Evolutionary conservation across 805 yeast species (phyloP), one percentile per base, ranked within the genome.

Genomic region (Metschnikowia drakensbergensis): DNA sequence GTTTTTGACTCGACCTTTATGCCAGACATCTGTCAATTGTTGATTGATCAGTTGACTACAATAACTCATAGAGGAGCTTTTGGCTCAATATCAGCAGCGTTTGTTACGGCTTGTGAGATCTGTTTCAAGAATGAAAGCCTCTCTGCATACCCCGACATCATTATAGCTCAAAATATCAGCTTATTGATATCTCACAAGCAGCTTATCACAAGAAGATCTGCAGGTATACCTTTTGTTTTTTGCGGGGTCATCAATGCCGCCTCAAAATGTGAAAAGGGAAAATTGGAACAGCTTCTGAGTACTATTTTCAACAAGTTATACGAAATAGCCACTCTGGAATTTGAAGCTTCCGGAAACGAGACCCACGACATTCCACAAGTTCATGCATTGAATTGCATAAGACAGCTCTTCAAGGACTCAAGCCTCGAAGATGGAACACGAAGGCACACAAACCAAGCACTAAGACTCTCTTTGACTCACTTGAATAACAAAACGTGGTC

Each of bases 21-120:
- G n/a, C 43, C 69, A 10, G 42, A 53, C 3, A 56, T 74, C 29
- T 88, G 94, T 8, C 74, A 77, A 1, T 58, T 84, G 5, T 63
- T 88, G 3, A 72, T 86, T 49, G 76, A 70, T 8, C 96, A 90
- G 61, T 68, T 94, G 32, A 76, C 88, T 3, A 73, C 81, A 0
- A 84, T 91, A 22, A 80, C 91, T 39, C 98, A 94, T 58, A 77
- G 95, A 52, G 98, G 98, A 30, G 96, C 97, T 0, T 88, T 92
- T 53, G 84, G 95, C 7, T 83, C 97, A 0, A 85, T 91, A 0
- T 83, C 87, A 53, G 96, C 97, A 4, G 79, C 94, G 0, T 88
- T 86, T 57, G 75, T 82, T 10, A 74, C 82, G 5, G 77, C 84
- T 47, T 88, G 96, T 55, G 53, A 66, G 10, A 64, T 80, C n/a